Conservation (phyloP, 2,329 filamentous ascomycete genomes). For the Pyrenophora teres region DNA sequence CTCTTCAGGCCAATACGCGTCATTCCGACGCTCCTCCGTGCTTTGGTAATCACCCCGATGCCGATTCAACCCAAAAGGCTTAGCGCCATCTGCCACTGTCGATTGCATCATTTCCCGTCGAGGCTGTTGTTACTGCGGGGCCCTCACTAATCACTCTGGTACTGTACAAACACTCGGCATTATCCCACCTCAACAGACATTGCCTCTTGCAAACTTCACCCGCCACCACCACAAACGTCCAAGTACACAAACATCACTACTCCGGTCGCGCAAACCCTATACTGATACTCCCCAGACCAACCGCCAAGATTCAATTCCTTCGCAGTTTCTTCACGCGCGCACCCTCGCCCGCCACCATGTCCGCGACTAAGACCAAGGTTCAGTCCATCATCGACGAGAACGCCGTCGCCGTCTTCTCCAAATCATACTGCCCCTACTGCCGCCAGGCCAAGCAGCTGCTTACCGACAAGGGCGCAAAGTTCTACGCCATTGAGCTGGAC, state of each 20-base stretch:
- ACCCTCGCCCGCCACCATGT: slow-evolving; percentile 70
- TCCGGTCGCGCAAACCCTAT: neutral
- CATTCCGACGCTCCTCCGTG: neutral
- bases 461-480: slow-evolving; percentile 71
- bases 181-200: slow-evolving; percentile 1
- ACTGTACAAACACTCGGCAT: slow-evolving; percentile 18
- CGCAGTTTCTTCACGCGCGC: slow-evolving; percentile 70
- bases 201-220: neutral
- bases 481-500: slow-evolving; percentile 80
- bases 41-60: slow-evolving; percentile 17
- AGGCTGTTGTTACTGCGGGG: slow-evolving; percentile 32
- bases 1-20: neutral
- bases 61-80: slow-evolving; percentile 8
- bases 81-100: slow-evolving; percentile 12
- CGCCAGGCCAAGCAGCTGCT: slow-evolving; percentile 76
- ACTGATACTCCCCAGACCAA: slow-evolving; percentile 13
- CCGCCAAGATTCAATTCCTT: slow-evolving; percentile 67
- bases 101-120: slow-evolving; percentile 41
- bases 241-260: neutral
- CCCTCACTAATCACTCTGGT: slow-evolving; percentile 28
- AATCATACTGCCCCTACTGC: slow-evolving; percentile 97
- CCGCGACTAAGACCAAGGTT: slow-evolving; percentile 80
- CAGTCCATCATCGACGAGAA: slow-evolving; percentile 88
- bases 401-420: slow-evolving; percentile 91
- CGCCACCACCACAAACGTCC: neutral